Evolutionary conservation across 2,329 filamentous ascomycete genomes (phyloP).

Genomic region (Volutella citrinella): DNA sequence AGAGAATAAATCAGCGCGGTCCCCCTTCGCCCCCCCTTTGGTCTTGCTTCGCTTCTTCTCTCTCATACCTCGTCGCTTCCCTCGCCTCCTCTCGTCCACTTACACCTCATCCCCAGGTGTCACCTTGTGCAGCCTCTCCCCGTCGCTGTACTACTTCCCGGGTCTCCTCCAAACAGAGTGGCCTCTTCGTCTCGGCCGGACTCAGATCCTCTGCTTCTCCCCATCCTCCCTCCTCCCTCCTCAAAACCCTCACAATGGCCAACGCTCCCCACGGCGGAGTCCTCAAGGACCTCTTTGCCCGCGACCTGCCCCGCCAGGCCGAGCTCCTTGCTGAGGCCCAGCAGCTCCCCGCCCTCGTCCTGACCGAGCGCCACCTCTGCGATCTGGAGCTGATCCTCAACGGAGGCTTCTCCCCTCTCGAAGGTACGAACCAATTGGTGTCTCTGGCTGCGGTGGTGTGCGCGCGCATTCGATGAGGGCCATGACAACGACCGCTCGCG

Average conservation of each 20-base stretch:
- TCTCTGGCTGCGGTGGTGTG: no score
- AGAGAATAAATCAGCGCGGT: conserved; percentile 22
- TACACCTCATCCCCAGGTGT: conserved; percentile 8
- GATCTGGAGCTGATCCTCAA: conserved; percentile 97
- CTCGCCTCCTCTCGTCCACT: conserved; percentile 6
- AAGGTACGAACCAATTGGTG: conserved; percentile 70
- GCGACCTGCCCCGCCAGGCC: conserved; percentile 79
- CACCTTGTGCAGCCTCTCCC: conserved; percentile 17
- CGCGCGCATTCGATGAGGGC: conserved; percentile 4
- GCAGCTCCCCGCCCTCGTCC: conserved; percentile 75
- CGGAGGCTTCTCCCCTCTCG: conserved; percentile 94
- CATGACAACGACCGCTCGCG: conserved; percentile 15
- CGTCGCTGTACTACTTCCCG: no score
- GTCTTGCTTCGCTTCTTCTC: conserved; percentile 7
- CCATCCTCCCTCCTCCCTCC: conserved; percentile 6
- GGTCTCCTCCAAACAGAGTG: no score
- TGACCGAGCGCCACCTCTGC: conserved; percentile 93
- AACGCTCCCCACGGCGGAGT: conserved; percentile 82
- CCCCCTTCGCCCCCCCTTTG: conserved; percentile 10
- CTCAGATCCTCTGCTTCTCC: no score
- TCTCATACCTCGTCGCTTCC: conserved; percentile 2
- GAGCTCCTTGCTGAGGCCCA: conserved; percentile 84
- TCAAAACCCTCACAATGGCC: conserved; percentile 49
- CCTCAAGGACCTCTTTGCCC: conserved; percentile 95
- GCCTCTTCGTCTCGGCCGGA: conserved; percentile 8